phyloP scores from a whole-genome alignment of 1,139 yeast genomes.

The Yamadazyma membranifaciens region DNA sequence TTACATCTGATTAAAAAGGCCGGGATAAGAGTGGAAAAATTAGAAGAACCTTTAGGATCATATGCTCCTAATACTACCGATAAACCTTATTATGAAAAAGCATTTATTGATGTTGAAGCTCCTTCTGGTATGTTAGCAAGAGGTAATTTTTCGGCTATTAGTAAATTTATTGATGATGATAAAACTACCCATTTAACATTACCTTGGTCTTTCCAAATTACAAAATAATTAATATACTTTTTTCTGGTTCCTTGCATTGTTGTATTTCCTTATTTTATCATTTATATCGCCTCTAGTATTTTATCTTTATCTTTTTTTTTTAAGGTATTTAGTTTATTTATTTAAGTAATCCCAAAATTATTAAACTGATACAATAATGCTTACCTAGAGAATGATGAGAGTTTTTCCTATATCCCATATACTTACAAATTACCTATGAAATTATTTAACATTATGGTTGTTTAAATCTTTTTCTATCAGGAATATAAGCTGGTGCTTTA shows the following conservation, averaged over 20 bases:
- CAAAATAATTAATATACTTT: constrained; percentile 35
- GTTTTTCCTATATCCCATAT: no score
- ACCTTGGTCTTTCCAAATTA: constrained; percentile 86
- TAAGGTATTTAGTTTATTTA: no score
- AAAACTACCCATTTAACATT: constrained; percentile 68
- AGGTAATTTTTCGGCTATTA: constrained; percentile 77
- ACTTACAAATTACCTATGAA: background rate
- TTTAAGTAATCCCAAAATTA: no score
- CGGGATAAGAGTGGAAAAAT: constrained; percentile 82
- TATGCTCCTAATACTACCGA: constrained; percentile 87
- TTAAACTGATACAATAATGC: no score
- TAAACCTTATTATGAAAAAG: constrained; percentile 77
- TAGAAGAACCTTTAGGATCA: constrained; percentile 87
- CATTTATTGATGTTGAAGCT: constrained; percentile 84
- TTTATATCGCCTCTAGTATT: background rate
- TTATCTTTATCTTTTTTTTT: background rate
- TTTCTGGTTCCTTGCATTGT: background rate
- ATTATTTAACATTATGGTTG: no score
- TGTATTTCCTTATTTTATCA: no score
- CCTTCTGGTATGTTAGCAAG: constrained; percentile 89
- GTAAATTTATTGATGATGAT: constrained; percentile 89
- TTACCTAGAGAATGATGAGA: background rate
- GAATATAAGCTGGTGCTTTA: constrained; percentile 30
- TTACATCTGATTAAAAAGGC: constrained; percentile 82
- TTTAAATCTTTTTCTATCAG: constrained; percentile 15